These are phyloP conservation scores for Anthoceros angustus DNA, from an alignment of 225 moss, liverwort and hornwort species.

Conservation along the genomic window DNA sequence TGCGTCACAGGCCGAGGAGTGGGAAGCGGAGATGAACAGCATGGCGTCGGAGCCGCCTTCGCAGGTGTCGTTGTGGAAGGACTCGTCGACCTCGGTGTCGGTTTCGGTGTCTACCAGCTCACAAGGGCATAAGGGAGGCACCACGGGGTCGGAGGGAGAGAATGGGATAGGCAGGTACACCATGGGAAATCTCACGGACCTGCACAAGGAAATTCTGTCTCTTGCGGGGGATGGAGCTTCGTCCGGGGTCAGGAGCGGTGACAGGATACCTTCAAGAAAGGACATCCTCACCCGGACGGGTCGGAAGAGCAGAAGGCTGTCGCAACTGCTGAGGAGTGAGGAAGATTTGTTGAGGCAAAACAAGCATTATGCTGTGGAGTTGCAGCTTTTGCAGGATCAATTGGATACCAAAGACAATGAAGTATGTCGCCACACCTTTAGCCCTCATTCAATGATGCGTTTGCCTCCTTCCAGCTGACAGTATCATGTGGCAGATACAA, in stretches of 20 bases:
- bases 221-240: not conserved
- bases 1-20: not conserved
- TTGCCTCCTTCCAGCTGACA: not conserved
- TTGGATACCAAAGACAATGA: not conserved
- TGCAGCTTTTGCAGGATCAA: conserved; percentile 3
- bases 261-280: not conserved
- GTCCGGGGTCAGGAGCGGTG: not conserved
- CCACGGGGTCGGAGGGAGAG: not conserved
- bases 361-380: conserved; percentile 3
- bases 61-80: not conserved
- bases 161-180: not conserved
- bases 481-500: not conserved
- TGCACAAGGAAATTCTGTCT: not conserved
- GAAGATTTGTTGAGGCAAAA: not conserved
- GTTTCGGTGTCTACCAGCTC: not conserved
- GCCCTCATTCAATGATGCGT: not conserved
- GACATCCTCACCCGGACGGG: not conserved
- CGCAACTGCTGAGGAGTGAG: conserved; percentile 1
- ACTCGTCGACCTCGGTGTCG: not conserved
- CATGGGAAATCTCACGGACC: not conserved
- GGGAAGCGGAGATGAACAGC: not conserved
- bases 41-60: not conserved
- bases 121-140: not conserved
- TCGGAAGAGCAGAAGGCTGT: conserved; percentile 2
- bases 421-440: not conserved